Evolutionary conservation across 768 basidiomycete genomes (phyloP), one percentile per base, ranked within the genome.

Genomic region (Podaxis sp.): DNA sequence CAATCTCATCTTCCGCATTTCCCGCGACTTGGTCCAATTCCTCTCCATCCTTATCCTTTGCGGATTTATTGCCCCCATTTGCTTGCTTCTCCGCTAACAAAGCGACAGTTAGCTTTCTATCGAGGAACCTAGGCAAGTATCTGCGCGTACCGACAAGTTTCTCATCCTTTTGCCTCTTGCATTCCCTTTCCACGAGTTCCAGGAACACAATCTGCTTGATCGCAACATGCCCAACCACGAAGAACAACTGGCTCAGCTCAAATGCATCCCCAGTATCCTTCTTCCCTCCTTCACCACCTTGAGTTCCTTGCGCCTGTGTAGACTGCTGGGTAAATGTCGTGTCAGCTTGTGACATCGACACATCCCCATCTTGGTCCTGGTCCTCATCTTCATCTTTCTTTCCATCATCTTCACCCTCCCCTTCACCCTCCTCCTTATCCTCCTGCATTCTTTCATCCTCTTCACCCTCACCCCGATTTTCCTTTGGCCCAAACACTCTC

Each of bases 141-240:
- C 30, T 44, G 4, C 12, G 73, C 86, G 42, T 67, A 93, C 95
- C 89, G 62, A 87, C 80, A 22, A 88, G 87, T 65, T 86, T 89
- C 71, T 92, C 93, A 64, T 97, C 95, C 77, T 97, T 98, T 74
- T 96, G 90, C 9, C 96, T 80, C 77, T 99, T 99, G 87, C 93
- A 92, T 71, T 99, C 96, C 39, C 96, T 79, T 73, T 99, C 97
- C 22, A 98, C 90, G 54, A 97, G 81, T 73, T 99, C 97, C 19
- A 99, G 84, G 70, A 93, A 97, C 15, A 96, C 95, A 62, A 98
- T 93, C 54, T 99, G 96, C 74, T 98, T 99, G 76, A 99, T 93
- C 11, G 96, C 95, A 30, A 96, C 92, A 73, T 99, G 97, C 0
- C 97, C 97, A 19, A 98, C 95, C 42, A 94, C 85, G 71, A 99